phyloP scores from a whole-genome alignment of 805 yeast genomes.

The Candida fluviatilis region DNA sequence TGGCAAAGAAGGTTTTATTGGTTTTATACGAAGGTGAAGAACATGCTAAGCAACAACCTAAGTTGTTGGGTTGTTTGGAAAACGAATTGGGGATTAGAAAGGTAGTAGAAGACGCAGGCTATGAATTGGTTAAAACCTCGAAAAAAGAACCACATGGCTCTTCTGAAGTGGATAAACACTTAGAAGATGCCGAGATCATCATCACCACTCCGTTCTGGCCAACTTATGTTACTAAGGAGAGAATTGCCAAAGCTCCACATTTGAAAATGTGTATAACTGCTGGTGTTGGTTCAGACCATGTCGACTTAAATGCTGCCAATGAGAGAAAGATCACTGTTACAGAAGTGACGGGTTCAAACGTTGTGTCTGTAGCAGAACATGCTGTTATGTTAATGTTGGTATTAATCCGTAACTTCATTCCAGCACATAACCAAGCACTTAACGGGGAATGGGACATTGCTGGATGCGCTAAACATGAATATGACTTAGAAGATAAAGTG shows the following conservation, averaged over 20 bases:
- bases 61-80: slow-evolving; percentile 66
- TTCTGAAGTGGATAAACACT: slow-evolving; percentile 58
- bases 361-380: slow-evolving; percentile 77
- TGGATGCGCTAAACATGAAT: slow-evolving; percentile 66
- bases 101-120: slow-evolving; percentile 65
- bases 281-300: slow-evolving; percentile 82
- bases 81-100: slow-evolving; percentile 69
- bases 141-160: slow-evolving; percentile 61
- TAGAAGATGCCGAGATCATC: slow-evolving; percentile 69
- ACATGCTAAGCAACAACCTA: slow-evolving; percentile 58
- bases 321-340: slow-evolving; percentile 61
- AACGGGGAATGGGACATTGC: slow-evolving; percentile 74
- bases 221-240: slow-evolving; percentile 63
- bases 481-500: slow-evolving; percentile 71
- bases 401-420: slow-evolving; percentile 72
- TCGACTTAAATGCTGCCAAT: slow-evolving; percentile 67
- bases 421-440: slow-evolving; percentile 68
- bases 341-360: slow-evolving; percentile 83
- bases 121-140: slow-evolving; percentile 59
- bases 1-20: slow-evolving; percentile 42
- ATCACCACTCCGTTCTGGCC: slow-evolving; percentile 85
- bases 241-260: slow-evolving; percentile 66
- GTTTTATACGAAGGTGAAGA: slow-evolving; percentile 56
- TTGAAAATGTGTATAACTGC: slow-evolving; percentile 72
- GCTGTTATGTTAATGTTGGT: slow-evolving; percentile 69